These are phyloP conservation scores for Solanum commersonii DNA, from an alignment of 257 asterid genomes.

Conservation along the genomic window DNA sequence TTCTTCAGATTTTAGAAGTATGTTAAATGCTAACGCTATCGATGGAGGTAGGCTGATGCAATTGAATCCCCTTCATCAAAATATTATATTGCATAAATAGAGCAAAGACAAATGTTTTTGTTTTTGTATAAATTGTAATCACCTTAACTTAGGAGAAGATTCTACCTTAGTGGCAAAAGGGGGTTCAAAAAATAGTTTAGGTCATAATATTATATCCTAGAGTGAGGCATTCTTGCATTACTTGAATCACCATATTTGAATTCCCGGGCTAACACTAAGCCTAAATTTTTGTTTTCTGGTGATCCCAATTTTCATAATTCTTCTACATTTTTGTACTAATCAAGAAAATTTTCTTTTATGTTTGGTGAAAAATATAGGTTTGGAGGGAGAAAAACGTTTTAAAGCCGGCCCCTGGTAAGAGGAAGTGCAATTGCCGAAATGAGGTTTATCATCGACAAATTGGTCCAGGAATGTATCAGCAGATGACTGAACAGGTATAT, in stretches of 20 bases:
- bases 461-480: slow-evolving; percentile 99
- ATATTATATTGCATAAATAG: background rate
- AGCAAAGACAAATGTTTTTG: background rate
- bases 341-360: background rate
- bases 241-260: background rate
- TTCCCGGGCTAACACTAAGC: background rate
- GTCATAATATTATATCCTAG: background rate
- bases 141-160: background rate
- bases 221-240: background rate
- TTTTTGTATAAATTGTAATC: background rate
- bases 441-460: slow-evolving; percentile 98
- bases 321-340: background rate
- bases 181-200: background rate
- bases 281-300: background rate
- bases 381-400: slow-evolving; percentile 92
- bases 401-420: slow-evolving; percentile 94
- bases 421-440: slow-evolving; percentile 94
- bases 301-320: background rate
- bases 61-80: background rate
- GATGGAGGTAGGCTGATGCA: background rate
- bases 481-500: slow-evolving; percentile 96
- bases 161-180: background rate
- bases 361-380: slow-evolving; percentile 36
- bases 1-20: background rate
- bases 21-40: background rate